Percentiles rank a stretch among this genome's conserved stretches.
Conservation (phyloP, 495 filamentous ascomycete species). For the Tuber melanosporum region DNA sequence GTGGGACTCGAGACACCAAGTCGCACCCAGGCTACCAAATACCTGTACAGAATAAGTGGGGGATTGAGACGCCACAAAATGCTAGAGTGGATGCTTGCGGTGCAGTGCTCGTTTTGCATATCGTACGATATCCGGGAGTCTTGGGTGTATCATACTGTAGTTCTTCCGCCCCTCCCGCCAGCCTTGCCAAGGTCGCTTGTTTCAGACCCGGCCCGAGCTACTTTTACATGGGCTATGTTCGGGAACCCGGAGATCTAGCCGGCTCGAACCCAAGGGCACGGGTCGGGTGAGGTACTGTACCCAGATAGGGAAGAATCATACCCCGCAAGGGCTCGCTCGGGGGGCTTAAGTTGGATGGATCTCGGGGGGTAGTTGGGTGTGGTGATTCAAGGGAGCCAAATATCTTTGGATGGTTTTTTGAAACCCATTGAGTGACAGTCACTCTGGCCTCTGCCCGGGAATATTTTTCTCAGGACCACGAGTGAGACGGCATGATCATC, state of each 20-base stretch:
- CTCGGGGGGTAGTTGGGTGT: too few relatives aligned
- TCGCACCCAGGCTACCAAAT: neutral
- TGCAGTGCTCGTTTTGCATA: neutral
- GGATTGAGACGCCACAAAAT: neutral
- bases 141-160: neutral
- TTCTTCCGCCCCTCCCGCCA: neutral
- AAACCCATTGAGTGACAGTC: too few relatives aligned
- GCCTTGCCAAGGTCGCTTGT: neutral
- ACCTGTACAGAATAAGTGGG: neutral
- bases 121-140: neutral
- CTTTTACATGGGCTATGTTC: neutral
- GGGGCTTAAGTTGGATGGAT: too few relatives aligned
- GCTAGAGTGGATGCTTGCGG: neutral
- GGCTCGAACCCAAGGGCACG: neutral
- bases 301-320: too few relatives aligned
- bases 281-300: neutral
- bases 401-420: too few relatives aligned
- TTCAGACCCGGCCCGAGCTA: neutral
- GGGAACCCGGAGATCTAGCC: neutral
- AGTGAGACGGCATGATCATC: neutral
- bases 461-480: neutral
- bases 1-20: neutral
- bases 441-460: neutral
- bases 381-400: too few relatives aligned
- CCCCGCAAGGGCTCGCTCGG: too few relatives aligned